Base-by-base conservation (phyloP, 2,329 filamentous ascomycete species). In the Paracamarosporium sp. region DNA sequence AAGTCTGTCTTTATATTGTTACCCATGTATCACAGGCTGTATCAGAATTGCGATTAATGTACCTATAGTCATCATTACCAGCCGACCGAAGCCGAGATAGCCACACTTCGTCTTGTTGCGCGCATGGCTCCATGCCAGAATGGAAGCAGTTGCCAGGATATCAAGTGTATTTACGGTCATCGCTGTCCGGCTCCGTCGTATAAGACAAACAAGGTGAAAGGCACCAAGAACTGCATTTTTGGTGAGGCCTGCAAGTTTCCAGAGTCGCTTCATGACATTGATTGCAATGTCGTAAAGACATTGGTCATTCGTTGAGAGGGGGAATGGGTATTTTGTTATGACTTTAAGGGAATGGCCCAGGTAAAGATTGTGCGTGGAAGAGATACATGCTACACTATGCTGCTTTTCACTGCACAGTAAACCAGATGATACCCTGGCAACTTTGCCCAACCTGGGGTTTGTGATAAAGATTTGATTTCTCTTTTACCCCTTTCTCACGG, bases 121-220 rank as follows among this genome's bases (percentile, higher is more conserved):
- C 82, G 86, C 50, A 87, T 88, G 84, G 86, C 85, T 3, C 85
- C 86, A 24, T 89, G 86, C 67, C 80, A 80, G 55, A 83, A 84
- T 65, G 85, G 85, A 11, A 79, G 81, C 48, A 79, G 79, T 13
- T 89, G 86, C 65, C 79, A 85, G 50, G 86, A 88, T 58, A 70
- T 80, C 1, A 83, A 83, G 57, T 89, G 86, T 73, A 88, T 88
- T 50, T 88, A 88, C 66, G 86, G 86, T 22, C 86, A 89, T 71
- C 81, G 83, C 33, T 89, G 86, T 66, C 85, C 85, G 17, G 84
- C 85, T 59, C 80, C 80, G 0, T 64, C 66, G 15, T 60, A 67
- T 12, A 77, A 69, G 46, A 70, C 67, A 20, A 71, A 73, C 22
- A 80, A 78, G 31, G 76, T 80, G 56, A 78, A 80, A 27, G 83